A percentile compares a stretch with the other conserved stretches of the same genome.
Evolutionary conservation across 139 green algal species (phyloP).

Genomic region (Zygnema cylindricum): DNA sequence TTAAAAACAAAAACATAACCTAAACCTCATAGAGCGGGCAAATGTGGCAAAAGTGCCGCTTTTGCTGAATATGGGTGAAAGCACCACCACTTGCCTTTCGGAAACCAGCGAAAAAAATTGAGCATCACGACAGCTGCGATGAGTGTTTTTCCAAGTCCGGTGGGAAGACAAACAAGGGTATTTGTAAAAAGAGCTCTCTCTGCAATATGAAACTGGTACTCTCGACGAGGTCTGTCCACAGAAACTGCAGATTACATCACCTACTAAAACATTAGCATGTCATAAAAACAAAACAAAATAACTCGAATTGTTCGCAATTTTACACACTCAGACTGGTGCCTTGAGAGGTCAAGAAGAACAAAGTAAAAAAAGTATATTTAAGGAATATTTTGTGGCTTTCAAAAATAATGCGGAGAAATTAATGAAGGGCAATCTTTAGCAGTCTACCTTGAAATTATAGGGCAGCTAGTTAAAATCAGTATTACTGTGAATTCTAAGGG

Average conservation of each 20-base stretch:
- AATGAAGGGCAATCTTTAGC: too few species aligned
- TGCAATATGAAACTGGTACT: conserved; percentile 67
- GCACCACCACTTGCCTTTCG: conserved; percentile 62
- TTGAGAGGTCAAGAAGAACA: background rate
- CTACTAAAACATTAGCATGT: background rate
- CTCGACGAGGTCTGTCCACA: conserved; percentile 30
- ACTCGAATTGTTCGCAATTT: background rate
- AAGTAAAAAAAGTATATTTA: conserved; percentile 2
- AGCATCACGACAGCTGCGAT: conserved; percentile 93
- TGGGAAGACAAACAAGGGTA: conserved; percentile 93
- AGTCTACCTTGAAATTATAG: too few species aligned
- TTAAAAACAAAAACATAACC: too few species aligned
- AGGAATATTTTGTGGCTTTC: too few species aligned
- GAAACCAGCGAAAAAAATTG: conserved; percentile 95
- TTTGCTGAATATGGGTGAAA: background rate
- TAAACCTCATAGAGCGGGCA: background rate
- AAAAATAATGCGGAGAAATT: too few species aligned
- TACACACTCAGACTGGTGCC: background rate
- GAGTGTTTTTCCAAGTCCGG: conserved; percentile 94
- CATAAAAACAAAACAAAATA: background rate
- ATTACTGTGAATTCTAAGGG: too few species aligned
- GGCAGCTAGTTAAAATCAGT: too few species aligned
- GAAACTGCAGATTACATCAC: background rate
- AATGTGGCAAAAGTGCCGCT: background rate
- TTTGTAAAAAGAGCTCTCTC: conserved; percentile 82